phyloP scores from a whole-genome alignment of 2,329 filamentous ascomycete genomes.

The Didymella sp. region DNA sequence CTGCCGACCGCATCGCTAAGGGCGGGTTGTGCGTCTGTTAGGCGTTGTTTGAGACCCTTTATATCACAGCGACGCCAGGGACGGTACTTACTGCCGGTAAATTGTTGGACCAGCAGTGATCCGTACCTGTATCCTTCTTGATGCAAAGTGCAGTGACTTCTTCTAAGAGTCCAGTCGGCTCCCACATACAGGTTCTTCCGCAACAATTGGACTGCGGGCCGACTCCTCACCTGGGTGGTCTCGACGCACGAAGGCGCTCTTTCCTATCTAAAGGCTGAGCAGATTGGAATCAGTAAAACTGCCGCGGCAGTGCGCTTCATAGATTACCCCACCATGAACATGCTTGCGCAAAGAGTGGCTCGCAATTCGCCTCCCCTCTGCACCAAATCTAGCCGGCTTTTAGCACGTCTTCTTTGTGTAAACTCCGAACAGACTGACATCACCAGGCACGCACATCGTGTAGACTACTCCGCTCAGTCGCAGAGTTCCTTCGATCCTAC shows the following conservation, averaged over 20 bases:
- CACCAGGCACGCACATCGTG: neutral
- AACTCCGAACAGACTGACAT: constrained; percentile 8
- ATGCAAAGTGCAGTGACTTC: neutral
- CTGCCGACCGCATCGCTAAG: neutral
- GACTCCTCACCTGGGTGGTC: neutral
- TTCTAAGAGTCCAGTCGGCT: neutral
- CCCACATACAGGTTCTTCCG: neutral
- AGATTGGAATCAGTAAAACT: neutral
- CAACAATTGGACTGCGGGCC: neutral
- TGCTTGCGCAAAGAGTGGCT: neutral
- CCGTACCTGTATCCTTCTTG: no score
- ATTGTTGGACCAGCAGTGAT: no score
- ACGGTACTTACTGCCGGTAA: neutral
- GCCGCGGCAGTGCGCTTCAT: neutral
- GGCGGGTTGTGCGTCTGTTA: neutral
- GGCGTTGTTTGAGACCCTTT: neutral
- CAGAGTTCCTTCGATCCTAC: neutral
- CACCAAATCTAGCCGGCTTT: neutral
- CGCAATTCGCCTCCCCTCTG: neutral
- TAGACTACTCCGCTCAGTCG: neutral
- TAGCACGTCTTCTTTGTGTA: neutral
- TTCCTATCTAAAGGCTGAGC: neutral
- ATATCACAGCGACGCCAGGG: neutral
- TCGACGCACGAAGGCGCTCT: neutral
- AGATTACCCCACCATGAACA: neutral